Conservation (phyloP, 2,329 filamentous ascomycete genomes). For the Penicillium sp. region DNA sequence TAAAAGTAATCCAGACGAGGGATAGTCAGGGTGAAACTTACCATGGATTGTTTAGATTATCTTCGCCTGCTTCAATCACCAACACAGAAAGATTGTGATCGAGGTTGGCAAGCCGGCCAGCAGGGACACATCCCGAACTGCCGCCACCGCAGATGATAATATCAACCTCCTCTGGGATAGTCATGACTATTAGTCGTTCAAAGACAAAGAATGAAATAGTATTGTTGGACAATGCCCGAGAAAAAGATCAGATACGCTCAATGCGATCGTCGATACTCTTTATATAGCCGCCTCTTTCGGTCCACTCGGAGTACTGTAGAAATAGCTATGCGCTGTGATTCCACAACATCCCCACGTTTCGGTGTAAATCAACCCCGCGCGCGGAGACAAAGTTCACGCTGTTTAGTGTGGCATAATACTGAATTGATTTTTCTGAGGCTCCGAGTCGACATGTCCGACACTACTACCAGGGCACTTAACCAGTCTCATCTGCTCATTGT, state of each 20-base stretch:
- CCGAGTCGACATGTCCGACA: no score
- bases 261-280: neutral
- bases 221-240: neutral
- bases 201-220: neutral
- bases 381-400: slow-evolving; percentile 5
- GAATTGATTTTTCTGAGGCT: neutral
- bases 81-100: slow-evolving; percentile 71
- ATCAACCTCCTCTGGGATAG: slow-evolving; percentile 73
- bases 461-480: no score
- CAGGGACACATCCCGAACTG: slow-evolving; percentile 51
- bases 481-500: neutral
- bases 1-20: neutral
- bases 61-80: slow-evolving; percentile 69
- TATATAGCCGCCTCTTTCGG: neutral
- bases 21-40: slow-evolving; percentile 9
- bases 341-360: neutral
- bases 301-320: neutral
- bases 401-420: neutral
- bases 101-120: slow-evolving; percentile 64
- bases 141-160: slow-evolving; percentile 78
- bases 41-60: slow-evolving; percentile 74
- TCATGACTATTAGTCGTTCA: slow-evolving; percentile 44
- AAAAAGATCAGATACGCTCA: neutral
- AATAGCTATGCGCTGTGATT: neutral
- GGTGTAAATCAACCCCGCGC: neutral